Percentiles rank a stretch among this genome's conserved stretches.
phyloP scores from a whole-genome alignment of 139 green algal species.

The Microglena sp. region DNA sequence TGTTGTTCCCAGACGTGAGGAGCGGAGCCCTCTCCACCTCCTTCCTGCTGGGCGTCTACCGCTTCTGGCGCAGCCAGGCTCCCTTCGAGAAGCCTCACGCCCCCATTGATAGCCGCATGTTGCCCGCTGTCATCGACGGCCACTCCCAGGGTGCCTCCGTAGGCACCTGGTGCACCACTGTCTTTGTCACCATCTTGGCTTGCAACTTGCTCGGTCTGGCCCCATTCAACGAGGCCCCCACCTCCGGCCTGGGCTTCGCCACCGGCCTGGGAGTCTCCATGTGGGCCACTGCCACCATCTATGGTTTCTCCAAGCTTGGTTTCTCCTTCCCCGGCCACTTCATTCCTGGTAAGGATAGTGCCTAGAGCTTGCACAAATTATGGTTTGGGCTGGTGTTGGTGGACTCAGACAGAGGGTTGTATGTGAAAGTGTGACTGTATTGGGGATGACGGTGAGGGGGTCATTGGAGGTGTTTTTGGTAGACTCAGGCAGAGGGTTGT shows the following conservation, averaged over 20 bases:
- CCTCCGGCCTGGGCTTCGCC: slow-evolving; percentile 37
- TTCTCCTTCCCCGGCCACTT: slow-evolving; percentile 40
- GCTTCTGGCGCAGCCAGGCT: slow-evolving; percentile 38
- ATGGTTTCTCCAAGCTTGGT: slow-evolving; percentile 40
- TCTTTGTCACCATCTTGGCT: slow-evolving; percentile 38
- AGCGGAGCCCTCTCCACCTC: slow-evolving; percentile 24
- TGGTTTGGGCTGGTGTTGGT: neutral
- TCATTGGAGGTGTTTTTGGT: neutral
- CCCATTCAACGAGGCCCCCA: slow-evolving; percentile 39
- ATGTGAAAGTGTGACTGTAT: neutral
- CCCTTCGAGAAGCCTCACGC: slow-evolving; percentile 33
- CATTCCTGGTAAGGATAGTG: slow-evolving; percentile 30
- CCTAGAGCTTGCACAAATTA: neutral
- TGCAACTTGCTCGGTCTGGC: slow-evolving; percentile 38
- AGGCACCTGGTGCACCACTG: slow-evolving; percentile 31
- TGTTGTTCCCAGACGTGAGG: slow-evolving; percentile 21
- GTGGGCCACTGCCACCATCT: slow-evolving; percentile 33
- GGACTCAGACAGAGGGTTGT: neutral
- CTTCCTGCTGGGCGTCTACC: slow-evolving; percentile 29
- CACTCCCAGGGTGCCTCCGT: slow-evolving; percentile 19
- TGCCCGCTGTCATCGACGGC: slow-evolving; percentile 24
- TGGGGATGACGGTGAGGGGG: neutral
- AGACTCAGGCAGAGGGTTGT: too few relatives aligned
- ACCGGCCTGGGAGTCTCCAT: slow-evolving; percentile 34
- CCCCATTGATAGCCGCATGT: slow-evolving; percentile 25